These are phyloP conservation scores for Trichomonascaceae sp. DNA, from an alignment of 1,139 yeast genomes.

Conservation along the genomic window DNA sequence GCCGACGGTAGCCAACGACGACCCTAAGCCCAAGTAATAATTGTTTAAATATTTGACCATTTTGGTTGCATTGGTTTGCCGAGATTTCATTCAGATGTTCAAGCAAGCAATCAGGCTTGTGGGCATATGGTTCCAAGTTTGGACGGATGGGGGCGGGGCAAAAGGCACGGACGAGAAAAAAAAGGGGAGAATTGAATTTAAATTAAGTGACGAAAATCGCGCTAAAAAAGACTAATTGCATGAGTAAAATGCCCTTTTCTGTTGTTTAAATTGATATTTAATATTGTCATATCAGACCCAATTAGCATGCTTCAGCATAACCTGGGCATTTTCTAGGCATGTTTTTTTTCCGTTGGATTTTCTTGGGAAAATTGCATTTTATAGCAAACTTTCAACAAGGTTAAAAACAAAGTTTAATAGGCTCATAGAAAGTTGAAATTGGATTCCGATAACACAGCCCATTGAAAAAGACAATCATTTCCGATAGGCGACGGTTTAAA, in stretches of 20 bases:
- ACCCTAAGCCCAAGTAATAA: slow-evolving; percentile 4
- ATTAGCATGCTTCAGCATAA: too few relatives aligned
- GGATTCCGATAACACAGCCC: neutral
- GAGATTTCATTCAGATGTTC: neutral
- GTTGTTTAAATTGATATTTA: too few relatives aligned
- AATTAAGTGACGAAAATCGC: neutral
- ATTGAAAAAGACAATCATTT: neutral
- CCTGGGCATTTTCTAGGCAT: neutral
- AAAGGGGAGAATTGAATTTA: too few relatives aligned
- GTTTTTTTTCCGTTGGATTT: neutral
- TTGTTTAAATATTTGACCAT: neutral
- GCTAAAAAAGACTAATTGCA: neutral
- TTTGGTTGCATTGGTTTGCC: neutral
- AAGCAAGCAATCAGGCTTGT: neutral
- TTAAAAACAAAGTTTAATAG: neutral
- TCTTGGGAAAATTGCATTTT: neutral
- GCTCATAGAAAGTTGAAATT: neutral
- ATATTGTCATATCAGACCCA: too few relatives aligned
- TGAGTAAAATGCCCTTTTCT: too few relatives aligned
- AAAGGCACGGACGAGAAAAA: neutral
- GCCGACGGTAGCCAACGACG: slow-evolving; percentile 3
- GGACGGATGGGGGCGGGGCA: neutral
- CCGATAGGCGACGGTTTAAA: neutral
- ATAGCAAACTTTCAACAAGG: neutral
- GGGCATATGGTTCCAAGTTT: neutral